Percentiles rank a stretch among this genome's conserved stretches.
Conservation (phyloP, 352 stramenopile genomes). For the Phytopythium cucurbitacearum region DNA sequence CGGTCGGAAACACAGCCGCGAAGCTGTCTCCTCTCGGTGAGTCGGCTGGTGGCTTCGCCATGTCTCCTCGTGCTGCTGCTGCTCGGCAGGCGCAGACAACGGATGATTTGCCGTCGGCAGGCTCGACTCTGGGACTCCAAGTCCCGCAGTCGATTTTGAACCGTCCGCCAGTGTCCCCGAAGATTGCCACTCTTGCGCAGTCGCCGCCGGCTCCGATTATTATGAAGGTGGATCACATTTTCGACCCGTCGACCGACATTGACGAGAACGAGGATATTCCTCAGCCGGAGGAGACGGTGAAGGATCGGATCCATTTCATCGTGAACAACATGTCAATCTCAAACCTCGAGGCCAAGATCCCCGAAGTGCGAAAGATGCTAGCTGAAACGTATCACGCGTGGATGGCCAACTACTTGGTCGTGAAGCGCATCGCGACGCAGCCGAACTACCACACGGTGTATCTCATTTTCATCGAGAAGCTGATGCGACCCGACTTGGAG, state of each 20-base stretch:
- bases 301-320: conserved; percentile 98
- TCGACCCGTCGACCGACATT: conserved; percentile 58
- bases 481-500: conserved; percentile 91
- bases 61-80: conserved; percentile 1
- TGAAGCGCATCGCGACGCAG: conserved; percentile 98
- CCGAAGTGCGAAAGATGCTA: conserved; percentile 94
- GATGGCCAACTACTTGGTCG: conserved; percentile 98
- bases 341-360: conserved; percentile 97
- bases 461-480: conserved; percentile 96
- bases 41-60: neutral
- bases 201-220: conserved; percentile 35
- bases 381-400: conserved; percentile 93
- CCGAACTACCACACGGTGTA: conserved; percentile 99
- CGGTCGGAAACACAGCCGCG: neutral
- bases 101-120: conserved; percentile 3
- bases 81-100: conserved; percentile 4
- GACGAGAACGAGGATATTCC: conserved; percentile 59
- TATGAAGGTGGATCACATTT: conserved; percentile 81
- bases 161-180: conserved; percentile 38
- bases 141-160: conserved; percentile 40
- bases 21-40: neutral
- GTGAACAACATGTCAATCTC: conserved; percentile 99
- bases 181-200: conserved; percentile 34
- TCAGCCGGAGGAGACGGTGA: conserved; percentile 80
- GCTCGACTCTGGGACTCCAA: conserved; percentile 20